Evolutionary conservation across 768 basidiomycete species (phyloP), one percentile per base, ranked within the genome.

Genomic region (Paxillus ammoniavirescens): DNA sequence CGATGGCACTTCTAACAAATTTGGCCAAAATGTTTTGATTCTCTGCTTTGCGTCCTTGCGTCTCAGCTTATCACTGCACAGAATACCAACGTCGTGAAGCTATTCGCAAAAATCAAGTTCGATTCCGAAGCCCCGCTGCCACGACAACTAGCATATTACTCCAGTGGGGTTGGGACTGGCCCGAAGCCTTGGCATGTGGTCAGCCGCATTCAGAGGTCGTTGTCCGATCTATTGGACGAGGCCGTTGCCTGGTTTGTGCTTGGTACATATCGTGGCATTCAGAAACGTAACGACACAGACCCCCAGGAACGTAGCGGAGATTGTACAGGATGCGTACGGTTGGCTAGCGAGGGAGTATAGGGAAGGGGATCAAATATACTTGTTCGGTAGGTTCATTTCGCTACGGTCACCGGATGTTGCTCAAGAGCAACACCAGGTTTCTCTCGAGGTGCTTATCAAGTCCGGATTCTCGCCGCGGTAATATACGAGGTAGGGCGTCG

Each of bases 381-480:
- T 71, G 8, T 68, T 69, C 28, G 69, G 69, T 69, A 42, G 40
- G 52, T 52, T 33, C 12, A 31, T 1, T 8, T 38, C 23, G 7
- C 21, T 14, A 46, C 33, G 47, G 40, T 26, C 9, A 31, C 14
- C 1, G 40, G 12, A 21, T 21, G 30, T 21, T 26, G 7, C 5
- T 31, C 18, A 21, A 14, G 8, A 17, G 9, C n/a, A 35, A 8
- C 5, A 1, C 15, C 47, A 69, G 68, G 68, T 7, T 78, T 78
- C 54, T 77, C 75, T 31, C 65, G 77, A 36, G 75, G 76, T 3
- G 71, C 72, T 17, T 74, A 73, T 53, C 68, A 72, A 38, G 72
- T 72, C 8, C 66, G 75, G 33, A 65, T 68, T 6, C 61, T 74
- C 14, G 72, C 74, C 0, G 75, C 66, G 13, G 74, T 75, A 74